Percentiles rank a stretch among this genome's conserved stretches.
Evolutionary conservation across 2,329 filamentous ascomycete species (phyloP).

Genomic region (Diplodia corticola): DNA sequence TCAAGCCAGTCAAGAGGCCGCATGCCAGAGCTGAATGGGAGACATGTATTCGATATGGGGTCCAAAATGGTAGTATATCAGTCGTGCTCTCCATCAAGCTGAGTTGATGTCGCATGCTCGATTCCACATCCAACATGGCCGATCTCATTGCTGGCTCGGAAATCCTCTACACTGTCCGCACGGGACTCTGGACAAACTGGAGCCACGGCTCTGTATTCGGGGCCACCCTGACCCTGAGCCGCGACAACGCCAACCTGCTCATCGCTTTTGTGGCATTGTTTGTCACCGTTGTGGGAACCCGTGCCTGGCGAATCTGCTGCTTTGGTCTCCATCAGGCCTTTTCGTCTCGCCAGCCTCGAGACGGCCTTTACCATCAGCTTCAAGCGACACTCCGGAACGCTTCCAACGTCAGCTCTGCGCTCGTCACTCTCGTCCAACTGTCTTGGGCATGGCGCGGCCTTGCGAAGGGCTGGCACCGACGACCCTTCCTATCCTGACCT

Average conservation of each 20-base stretch:
- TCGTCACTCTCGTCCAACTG: not conserved
- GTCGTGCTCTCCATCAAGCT: not conserved
- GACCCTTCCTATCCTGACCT: not conserved
- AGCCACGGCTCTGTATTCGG: not conserved
- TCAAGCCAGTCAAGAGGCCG: not conserved
- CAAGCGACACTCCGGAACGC: conserved; percentile 22
- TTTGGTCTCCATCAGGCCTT: conserved; percentile 28
- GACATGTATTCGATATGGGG: not conserved
- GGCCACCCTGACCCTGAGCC: conserved; percentile 24
- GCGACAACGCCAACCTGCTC: conserved; percentile 33
- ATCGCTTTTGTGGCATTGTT: conserved; percentile 40
- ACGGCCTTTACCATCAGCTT: conserved; percentile 30
- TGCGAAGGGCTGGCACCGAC: not conserved
- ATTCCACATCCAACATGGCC: not conserved
- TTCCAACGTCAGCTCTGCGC: not conserved
- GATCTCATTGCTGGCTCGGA: not conserved
- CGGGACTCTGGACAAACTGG: not conserved
- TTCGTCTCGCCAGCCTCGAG: conserved; percentile 26
- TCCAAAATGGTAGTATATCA: not conserved
- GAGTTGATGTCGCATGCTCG: not conserved
- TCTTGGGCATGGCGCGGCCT: not conserved
- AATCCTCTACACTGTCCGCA: not conserved
- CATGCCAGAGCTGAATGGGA: not conserved
- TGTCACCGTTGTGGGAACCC: conserved; percentile 28
- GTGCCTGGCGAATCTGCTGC: conserved; percentile 29